These are phyloP conservation scores for Solanum chiquidenum DNA, from an alignment of 257 asterid species.

Conservation along the genomic window DNA sequence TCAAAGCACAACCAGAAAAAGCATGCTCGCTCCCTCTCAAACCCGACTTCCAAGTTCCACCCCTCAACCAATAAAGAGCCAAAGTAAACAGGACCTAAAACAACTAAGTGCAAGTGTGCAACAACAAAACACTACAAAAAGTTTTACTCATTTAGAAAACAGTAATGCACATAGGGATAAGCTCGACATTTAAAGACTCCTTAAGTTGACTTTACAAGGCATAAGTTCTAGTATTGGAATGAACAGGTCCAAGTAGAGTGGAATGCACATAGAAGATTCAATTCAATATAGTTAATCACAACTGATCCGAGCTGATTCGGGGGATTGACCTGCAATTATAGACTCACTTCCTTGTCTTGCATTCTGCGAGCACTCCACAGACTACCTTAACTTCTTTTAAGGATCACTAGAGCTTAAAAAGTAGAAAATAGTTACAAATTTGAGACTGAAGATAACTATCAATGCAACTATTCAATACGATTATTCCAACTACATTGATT, in stretches of 20 bases:
- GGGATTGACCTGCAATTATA: background rate
- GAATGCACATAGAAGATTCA: background rate
- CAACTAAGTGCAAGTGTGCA: background rate
- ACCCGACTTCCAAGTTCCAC: background rate
- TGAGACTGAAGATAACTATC: background rate
- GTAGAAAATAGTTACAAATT: background rate
- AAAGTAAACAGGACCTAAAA: background rate
- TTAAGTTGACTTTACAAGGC: background rate
- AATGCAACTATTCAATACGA: background rate
- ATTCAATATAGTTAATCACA: background rate
- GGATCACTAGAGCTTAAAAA: background rate
- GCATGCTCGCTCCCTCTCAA: background rate
- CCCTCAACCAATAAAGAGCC: background rate
- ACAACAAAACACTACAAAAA: background rate
- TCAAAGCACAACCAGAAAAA: background rate
- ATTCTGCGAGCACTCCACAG: background rate
- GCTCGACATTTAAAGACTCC: background rate
- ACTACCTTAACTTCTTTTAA: background rate
- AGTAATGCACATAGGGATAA: background rate
- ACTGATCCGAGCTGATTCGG: background rate
- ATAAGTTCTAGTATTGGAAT: background rate
- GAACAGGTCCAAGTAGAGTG: background rate
- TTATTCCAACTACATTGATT: background rate
- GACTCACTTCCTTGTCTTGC: background rate
- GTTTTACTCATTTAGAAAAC: background rate